Conservation (phyloP, 164 flowering plant genomes). For the Umbellularia californica region DNA sequence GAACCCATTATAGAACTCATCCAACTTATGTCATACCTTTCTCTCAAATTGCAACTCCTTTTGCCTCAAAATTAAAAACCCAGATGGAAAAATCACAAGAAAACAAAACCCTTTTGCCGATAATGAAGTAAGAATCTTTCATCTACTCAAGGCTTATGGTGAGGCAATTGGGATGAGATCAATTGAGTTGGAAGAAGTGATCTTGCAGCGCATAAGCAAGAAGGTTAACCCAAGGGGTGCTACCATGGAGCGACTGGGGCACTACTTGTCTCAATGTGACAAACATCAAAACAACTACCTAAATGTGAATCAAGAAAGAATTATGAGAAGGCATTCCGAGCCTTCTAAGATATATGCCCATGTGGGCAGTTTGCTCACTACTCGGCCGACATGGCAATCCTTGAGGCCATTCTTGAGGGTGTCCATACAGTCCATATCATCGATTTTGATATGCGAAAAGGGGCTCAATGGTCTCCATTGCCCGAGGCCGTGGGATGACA, state of each 20-base stretch:
- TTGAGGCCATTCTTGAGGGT: slow-evolving; percentile 43
- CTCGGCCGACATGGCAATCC: slow-evolving; percentile 45
- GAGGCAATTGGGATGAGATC: slow-evolving; percentile 45
- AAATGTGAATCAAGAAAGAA: slow-evolving; percentile 41
- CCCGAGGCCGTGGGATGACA: slow-evolving; percentile 32
- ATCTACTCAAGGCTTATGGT: slow-evolving; percentile 47
- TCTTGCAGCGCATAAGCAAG: slow-evolving; percentile 30
- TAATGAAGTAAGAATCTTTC: slow-evolving; percentile 28
- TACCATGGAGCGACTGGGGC: slow-evolving; percentile 37
- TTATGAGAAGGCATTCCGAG: slow-evolving; percentile 31
- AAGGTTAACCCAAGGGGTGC: slow-evolving; percentile 44
- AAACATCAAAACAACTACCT: slow-evolving; percentile 32
- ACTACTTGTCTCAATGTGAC: slow-evolving; percentile 20
- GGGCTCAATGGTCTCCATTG: slow-evolving; percentile 55
- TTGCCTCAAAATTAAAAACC: no score
- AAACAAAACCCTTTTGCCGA: slow-evolving; percentile 5
- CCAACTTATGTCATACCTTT: no score
- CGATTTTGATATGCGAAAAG: slow-evolving; percentile 55
- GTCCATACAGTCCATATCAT: slow-evolving; percentile 35
- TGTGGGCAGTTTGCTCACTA: slow-evolving; percentile 47
- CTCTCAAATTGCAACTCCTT: no score
- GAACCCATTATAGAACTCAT: no score
- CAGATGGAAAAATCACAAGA: no score
- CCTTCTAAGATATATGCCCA: slow-evolving; percentile 43
- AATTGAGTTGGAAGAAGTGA: slow-evolving; percentile 39